phyloP scores from a whole-genome alignment of 805 yeast genomes.

The Candida fluviatilis region DNA sequence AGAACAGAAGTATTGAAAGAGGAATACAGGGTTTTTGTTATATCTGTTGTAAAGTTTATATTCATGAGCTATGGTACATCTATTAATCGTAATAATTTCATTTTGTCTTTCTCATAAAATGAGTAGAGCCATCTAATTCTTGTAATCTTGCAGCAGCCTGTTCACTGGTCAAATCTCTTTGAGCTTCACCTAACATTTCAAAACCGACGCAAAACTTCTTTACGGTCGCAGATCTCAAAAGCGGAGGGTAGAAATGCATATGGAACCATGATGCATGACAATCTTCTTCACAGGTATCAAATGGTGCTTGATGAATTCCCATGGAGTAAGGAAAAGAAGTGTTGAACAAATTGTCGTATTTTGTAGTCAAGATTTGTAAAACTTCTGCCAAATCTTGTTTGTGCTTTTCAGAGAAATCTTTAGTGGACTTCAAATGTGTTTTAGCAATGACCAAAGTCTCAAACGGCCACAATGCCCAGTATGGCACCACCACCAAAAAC shows the following conservation, averaged over 20 bases:
- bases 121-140: constrained; percentile 36
- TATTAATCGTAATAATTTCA: not conserved
- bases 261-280: constrained; percentile 51
- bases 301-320: constrained; percentile 78
- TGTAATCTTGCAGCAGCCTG: constrained; percentile 57
- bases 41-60: not conserved
- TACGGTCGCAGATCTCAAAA: constrained; percentile 69
- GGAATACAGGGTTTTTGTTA: too few relatives aligned
- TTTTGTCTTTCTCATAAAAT: constrained; percentile 20
- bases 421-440: constrained; percentile 47
- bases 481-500: constrained; percentile 68
- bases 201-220: constrained; percentile 74
- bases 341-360: constrained; percentile 67
- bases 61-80: not conserved
- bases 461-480: constrained; percentile 84
- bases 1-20: too few relatives aligned
- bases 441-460: constrained; percentile 65
- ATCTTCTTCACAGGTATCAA: constrained; percentile 39
- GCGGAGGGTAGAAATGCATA: constrained; percentile 77
- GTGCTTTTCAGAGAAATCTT: constrained; percentile 44
- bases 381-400: constrained; percentile 53
- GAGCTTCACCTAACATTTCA: constrained; percentile 66
- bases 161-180: constrained; percentile 64
- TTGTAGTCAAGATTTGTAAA: constrained; percentile 50
- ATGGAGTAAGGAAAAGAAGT: constrained; percentile 75